Percentiles rank a stretch among this genome's conserved stretches.
These are phyloP conservation scores for Rhizopus delemar DNA, from an alignment of 371 early-diverging fungal species.

Conservation along the genomic window DNA sequence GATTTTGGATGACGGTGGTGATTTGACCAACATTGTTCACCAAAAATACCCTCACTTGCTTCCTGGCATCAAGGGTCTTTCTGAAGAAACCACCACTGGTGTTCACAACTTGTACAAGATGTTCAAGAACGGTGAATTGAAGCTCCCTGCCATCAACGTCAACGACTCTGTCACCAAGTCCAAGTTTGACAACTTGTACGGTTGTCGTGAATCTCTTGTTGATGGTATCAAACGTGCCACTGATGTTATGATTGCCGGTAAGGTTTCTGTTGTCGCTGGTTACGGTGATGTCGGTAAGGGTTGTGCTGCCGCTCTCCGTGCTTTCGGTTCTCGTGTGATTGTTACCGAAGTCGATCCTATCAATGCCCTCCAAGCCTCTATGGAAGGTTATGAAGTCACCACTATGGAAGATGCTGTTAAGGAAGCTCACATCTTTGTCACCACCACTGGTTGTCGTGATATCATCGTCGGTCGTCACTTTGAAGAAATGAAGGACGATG, in stretches of 20 bases:
- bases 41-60: constrained; percentile 89
- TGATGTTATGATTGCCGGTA: constrained; percentile 99
- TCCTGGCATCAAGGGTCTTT: constrained; percentile 87
- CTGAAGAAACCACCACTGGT: constrained; percentile 99
- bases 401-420: constrained; percentile 95
- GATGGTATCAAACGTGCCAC: constrained; percentile 99
- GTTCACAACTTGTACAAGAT: constrained; percentile 98
- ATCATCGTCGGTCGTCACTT: constrained; percentile 95
- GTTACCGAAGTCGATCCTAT: constrained; percentile 99
- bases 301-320: constrained; percentile 97
- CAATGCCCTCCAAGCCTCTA: constrained; percentile 98
- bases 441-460: constrained; percentile 99
- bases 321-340: constrained; percentile 98
- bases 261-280: constrained; percentile 97
- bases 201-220: constrained; percentile 98
- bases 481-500: constrained; percentile 93
- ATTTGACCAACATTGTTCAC: constrained; percentile 96
- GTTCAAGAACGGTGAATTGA: constrained; percentile 92
- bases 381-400: constrained; percentile 99
- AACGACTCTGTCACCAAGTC: constrained; percentile 99
- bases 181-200: constrained; percentile 99
- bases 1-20: constrained; percentile 99
- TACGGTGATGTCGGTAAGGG: constrained; percentile 99
- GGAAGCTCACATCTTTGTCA: constrained; percentile 97
- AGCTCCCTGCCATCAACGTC: constrained; percentile 99